Evolutionary conservation across 441 rosid genomes (phyloP), one percentile per base, ranked within the genome.

Genomic region (Adansonia rubrostipa): DNA sequence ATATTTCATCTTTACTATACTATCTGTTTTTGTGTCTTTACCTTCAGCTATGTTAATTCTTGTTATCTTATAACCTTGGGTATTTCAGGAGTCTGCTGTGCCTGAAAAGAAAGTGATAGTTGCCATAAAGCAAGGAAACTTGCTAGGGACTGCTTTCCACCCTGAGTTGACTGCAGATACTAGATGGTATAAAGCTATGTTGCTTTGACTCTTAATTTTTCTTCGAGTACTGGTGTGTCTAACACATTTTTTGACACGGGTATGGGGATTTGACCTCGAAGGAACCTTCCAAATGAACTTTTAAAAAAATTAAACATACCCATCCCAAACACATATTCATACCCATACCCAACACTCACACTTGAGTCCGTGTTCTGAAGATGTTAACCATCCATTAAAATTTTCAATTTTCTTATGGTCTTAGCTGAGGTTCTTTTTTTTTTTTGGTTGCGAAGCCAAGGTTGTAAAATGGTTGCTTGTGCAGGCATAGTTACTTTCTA

Each of bases 81-180:
- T 74, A 50, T 78, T 81, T 63, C 83, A 92, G 97, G 95, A 92
- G 80, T 85, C 87, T 86, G 76, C 85, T 60, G 85, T 84, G 47
- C 90, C 95, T 20, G 95, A 87, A 77, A 86, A 81, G 83, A 88
- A 88, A 87, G 98, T 96, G 28, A 84, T 91, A 28, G 98, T 96
- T 71, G 99, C 98, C 19, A 83, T 93, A 77, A 93, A 81, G 88
- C 97, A 95, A 81, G 86, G 89, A 79, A 95, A 91, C 84, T 72
- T 95, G 86, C 86, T 95, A 15, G 96, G 88, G 9, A 95, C 99
- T 69, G 99, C 97, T 33, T 95, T 95, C 85, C 98, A 95, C 84
- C 98, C 99, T 5, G 98, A 95, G 85, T 87, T 95, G 82, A 92
- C 98, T 4, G 93, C 92, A 47, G 98, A 95, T 81, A 88, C 92